phyloP scores from a whole-genome alignment of 2,329 filamentous ascomycete species.

The Neoscytalidium dimidiatum region DNA sequence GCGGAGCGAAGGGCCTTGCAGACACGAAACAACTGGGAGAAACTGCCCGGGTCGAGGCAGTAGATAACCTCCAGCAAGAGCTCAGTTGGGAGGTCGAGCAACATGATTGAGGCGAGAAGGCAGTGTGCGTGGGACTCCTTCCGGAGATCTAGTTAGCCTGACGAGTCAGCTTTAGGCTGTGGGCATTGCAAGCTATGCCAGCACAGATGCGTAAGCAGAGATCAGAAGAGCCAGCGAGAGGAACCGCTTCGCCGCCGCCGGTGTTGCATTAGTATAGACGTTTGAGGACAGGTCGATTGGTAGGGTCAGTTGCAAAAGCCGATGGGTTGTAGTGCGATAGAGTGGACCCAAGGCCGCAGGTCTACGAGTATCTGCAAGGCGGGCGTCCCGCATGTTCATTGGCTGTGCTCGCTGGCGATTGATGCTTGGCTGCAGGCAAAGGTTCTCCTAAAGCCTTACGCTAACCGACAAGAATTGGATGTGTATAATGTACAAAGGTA shows the following conservation, averaged over 20 bases:
- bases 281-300: not conserved
- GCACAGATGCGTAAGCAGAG: not conserved
- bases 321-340: not conserved
- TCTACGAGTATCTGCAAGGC: not conserved
- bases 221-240: not conserved
- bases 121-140: not conserved
- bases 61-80: conserved; percentile 25
- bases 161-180: not conserved
- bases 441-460: not conserved
- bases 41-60: conserved; percentile 27
- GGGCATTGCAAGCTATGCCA: not conserved
- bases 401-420: not conserved
- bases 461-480: not conserved
- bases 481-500: not conserved
- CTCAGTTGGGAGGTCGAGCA: conserved; percentile 27
- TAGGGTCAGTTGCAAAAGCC: not conserved
- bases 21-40: conserved; percentile 25
- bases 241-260: not conserved
- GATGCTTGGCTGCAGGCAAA: not conserved
- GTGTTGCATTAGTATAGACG: not conserved
- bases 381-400: not conserved
- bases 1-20: conserved; percentile 26
- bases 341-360: not conserved
- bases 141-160: not conserved
- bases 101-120: conserved; percentile 12